A percentile compares a stretch with the other conserved stretches of the same genome.
phyloP scores from a whole-genome alignment of 768 basidiomycete species.

The Suillus occidentalis region DNA sequence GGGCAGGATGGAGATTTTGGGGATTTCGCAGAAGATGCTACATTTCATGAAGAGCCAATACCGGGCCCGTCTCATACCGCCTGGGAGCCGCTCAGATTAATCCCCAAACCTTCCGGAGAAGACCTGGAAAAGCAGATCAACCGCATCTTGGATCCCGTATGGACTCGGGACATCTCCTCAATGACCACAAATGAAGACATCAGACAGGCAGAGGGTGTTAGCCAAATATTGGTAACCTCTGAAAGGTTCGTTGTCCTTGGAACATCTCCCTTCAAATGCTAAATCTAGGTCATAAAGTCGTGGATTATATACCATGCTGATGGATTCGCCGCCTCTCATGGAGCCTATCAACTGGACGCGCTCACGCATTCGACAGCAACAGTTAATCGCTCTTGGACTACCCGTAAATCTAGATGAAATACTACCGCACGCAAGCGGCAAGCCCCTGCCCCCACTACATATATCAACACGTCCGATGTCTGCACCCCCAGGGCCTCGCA shows the following conservation, averaged over 20 bases:
- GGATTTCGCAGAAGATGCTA: conserved; percentile 34
- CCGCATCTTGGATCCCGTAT: conserved; percentile 64
- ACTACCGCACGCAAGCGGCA: conserved; percentile 62
- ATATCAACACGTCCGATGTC: conserved; percentile 83
- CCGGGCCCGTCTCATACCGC: conserved; percentile 43
- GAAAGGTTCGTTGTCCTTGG: conserved; percentile 55
- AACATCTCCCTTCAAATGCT: conserved; percentile 23
- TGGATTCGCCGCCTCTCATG: conserved; percentile 70
- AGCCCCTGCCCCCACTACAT: conserved; percentile 74
- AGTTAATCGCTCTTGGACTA: conserved; percentile 87
- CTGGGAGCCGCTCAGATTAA: conserved; percentile 65
- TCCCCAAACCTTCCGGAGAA: conserved; percentile 59
- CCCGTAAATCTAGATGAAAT: conserved; percentile 96
- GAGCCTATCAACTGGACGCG: conserved; percentile 94
- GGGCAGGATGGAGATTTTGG: conserved; percentile 36
- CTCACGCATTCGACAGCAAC: conserved; percentile 86
- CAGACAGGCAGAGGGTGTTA: conserved; percentile 77
- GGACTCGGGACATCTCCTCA: conserved; percentile 52
- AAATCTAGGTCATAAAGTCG: conserved; percentile 51
- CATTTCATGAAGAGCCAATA: conserved; percentile 26
- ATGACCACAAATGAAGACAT: conserved; percentile 69
- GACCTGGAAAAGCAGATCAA: conserved; percentile 64
- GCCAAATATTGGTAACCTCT: conserved; percentile 72
- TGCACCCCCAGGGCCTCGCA: conserved; percentile 67
- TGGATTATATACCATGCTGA: conserved; percentile 68